Base-by-base conservation (phyloP, 805 yeast species). In the Debaryomyces tyrocola region DNA sequence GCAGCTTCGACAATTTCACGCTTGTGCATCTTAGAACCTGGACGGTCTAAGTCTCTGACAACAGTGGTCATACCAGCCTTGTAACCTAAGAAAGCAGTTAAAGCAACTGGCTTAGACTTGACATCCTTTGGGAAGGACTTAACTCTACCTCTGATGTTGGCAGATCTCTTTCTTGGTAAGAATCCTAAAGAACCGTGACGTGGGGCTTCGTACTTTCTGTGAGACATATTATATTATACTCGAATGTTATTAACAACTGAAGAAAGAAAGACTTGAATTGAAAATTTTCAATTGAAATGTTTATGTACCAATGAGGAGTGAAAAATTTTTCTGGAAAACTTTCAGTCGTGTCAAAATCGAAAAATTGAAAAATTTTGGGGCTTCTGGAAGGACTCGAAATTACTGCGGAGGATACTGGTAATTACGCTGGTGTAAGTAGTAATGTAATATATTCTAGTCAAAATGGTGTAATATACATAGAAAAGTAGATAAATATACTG, bases 1-100 rank as follows among this genome's bases (percentile, higher is more conserved):
- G 94, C 96, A 69, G 99, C 99, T 85, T 94, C 99, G 62, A 94
- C 99, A 66, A 94, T 85, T 84, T 94, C 99, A 81, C 98, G 95
- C 95, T 94, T 94, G 96, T 94, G 97, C 97, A 92, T 90, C 85
- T 94, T 94, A 75, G 99, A 94, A 77, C 99, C 99, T 81, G 99
- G 99, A 83, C 98, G 88, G 92, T 94, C 97, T 75, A 94, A 87
- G 82, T 94, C 99, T 84, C 99, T 91, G 73, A 94, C 99, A 68
- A 90, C 90, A 80, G 99, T 94, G 80, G 99, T 85, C 99, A 94
- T 94, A 90, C 99, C 99, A 66, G 99, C 99, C 85, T 80, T 80
- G 97, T 94, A 94, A 82, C 99, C 99, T 68, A 94, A 85, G 96
- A 92, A 94, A 64, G 99, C 97, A 66, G 99, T 94, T 78, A 94